phyloP scores from a whole-genome alignment of 192 early-diverging fungal genomes.

The Backusella australiensis region DNA sequence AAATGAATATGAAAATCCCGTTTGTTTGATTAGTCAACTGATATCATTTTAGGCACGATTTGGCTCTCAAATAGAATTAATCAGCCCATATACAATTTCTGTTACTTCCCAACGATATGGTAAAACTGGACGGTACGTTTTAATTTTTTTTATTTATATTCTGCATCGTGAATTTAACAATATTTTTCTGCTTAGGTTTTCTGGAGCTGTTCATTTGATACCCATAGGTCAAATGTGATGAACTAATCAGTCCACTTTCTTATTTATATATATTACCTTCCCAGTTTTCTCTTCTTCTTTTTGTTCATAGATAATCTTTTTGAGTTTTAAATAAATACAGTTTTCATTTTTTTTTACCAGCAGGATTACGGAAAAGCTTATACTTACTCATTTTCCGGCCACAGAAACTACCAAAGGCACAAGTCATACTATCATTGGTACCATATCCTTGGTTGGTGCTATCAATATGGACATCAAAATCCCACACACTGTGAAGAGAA shows the following conservation, averaged over 20 bases:
- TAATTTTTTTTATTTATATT: not conserved
- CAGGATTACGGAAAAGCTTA: not conserved
- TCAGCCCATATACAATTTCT: conserved; percentile 7
- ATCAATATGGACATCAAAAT: too few relatives aligned
- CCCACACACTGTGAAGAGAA: too few relatives aligned
- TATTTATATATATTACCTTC: not conserved
- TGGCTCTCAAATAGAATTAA: conserved; percentile 11
- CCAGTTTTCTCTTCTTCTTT: not conserved
- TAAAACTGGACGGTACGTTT: conserved; percentile 16
- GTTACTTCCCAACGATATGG: conserved; percentile 22
- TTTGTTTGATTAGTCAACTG: not conserved
- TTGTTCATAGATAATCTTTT: not conserved
- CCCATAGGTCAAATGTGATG: not conserved
- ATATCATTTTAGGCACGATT: conserved; percentile 21
- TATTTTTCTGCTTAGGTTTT: conserved; percentile 1
- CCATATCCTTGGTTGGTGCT: too few relatives aligned
- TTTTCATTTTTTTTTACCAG: not conserved
- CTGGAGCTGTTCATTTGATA: conserved; percentile 20
- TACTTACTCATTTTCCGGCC: not conserved
- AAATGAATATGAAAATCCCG: not conserved
- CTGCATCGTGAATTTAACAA: not conserved
- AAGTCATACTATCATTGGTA: too few relatives aligned
- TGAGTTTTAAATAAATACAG: not conserved
- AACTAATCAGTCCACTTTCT: not conserved
- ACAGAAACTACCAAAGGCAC: too few relatives aligned